Evolutionary conservation across 1,139 yeast genomes (phyloP).

Genomic region (Kluyveromyces marxianus): DNA sequence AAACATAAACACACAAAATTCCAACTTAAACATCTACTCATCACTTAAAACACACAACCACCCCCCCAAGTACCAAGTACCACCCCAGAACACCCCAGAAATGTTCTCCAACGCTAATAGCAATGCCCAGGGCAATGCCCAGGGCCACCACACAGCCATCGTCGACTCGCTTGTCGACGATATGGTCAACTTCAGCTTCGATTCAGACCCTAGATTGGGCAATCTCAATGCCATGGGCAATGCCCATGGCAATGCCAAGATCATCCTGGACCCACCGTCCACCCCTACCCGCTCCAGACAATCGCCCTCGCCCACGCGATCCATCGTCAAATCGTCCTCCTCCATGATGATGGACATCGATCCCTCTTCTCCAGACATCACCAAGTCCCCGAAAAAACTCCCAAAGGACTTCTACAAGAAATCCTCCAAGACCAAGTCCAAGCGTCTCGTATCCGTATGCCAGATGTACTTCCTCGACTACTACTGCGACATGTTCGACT

Average conservation of each 20-base stretch:
- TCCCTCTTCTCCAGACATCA: slow-evolving; percentile 21
- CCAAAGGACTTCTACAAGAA: slow-evolving; percentile 49
- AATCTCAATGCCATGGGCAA: too few species aligned
- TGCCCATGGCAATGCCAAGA: too few species aligned
- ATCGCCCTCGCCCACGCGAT: slow-evolving; percentile 21
- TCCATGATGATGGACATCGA: slow-evolving; percentile 29
- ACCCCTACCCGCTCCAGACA: slow-evolving; percentile 16
- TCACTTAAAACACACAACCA: not conserved
- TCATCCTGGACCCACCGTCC: slow-evolving; percentile 5
- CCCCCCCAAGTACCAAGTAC: not conserved
- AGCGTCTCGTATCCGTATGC: slow-evolving; percentile 75
- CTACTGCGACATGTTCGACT: slow-evolving; percentile 93
- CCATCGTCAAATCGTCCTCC: slow-evolving; percentile 10
- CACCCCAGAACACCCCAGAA: too few species aligned
- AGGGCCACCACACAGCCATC: slow-evolving; percentile 16
- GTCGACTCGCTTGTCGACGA: slow-evolving; percentile 30
- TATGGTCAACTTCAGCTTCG: slow-evolving; percentile 28
- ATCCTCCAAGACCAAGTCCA: slow-evolving; percentile 69
- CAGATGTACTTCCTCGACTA: slow-evolving; percentile 83
- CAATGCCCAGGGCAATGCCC: too few species aligned
- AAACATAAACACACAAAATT: slow-evolving; percentile 4
- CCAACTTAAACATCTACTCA: not conserved
- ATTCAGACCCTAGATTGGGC: slow-evolving; percentile 15
- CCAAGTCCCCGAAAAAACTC: slow-evolving; percentile 33
- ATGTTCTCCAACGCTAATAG: too few species aligned